Evolutionary conservation across 495 filamentous ascomycete genomes (phyloP).

Genomic region (Annulohypoxylon maeteangense): DNA sequence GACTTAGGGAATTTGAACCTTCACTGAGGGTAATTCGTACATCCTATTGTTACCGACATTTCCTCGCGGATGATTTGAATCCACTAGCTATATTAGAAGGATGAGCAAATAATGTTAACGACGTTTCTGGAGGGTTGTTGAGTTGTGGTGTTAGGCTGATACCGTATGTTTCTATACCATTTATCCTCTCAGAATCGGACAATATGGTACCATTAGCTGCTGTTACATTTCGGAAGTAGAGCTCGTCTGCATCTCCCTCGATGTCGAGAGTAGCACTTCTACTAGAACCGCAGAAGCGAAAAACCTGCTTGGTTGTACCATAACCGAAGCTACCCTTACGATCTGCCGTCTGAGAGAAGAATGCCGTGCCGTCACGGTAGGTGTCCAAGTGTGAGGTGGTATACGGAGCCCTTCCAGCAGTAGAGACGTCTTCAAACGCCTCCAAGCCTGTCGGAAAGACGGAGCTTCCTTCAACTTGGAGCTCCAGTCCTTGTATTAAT

Average conservation of each 20-base stretch:
- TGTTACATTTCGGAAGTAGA: constrained; percentile 49
- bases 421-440: constrained; percentile 47
- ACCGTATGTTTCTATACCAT: constrained; percentile 13
- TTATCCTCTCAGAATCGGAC: constrained; percentile 45
- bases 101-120: constrained; percentile 20
- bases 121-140: neutral
- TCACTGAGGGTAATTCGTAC: neutral
- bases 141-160: constrained; percentile 1
- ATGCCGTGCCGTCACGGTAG: constrained; percentile 64
- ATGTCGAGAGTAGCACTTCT: constrained; percentile 14
- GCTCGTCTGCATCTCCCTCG: constrained; percentile 27
- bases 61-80: neutral
- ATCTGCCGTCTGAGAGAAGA: constrained; percentile 60
- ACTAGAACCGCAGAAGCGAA: constrained; percentile 57
- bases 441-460: constrained; percentile 70
- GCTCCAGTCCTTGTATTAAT: constrained; percentile 67
- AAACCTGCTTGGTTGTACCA: constrained; percentile 66
- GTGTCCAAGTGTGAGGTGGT: constrained; percentile 57
- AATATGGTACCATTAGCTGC: constrained; percentile 46
- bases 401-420: constrained; percentile 37
- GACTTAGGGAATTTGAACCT: constrained; percentile 13
- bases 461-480: constrained; percentile 62
- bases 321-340: constrained; percentile 57
- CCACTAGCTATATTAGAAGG: neutral
- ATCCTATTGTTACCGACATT: neutral